phyloP scores from a whole-genome alignment of 441 rosid genomes.

The Isatis lusitanica region DNA sequence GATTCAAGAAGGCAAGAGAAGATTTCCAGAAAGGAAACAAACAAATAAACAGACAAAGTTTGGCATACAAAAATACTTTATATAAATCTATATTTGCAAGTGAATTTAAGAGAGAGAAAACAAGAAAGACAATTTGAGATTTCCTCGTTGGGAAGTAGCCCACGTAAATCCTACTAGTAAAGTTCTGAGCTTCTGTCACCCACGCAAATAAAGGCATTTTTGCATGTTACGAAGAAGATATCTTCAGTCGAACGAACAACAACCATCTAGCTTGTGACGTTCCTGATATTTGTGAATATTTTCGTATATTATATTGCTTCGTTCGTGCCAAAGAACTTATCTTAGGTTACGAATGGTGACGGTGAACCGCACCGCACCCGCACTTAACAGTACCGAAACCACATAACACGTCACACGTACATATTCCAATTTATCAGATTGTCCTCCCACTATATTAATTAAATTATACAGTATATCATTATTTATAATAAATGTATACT shows the following conservation, averaged over 20 bases:
- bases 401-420: not conserved
- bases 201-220: conserved; percentile 21
- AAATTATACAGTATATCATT: not conserved
- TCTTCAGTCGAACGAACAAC: conserved; percentile 16
- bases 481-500: not conserved
- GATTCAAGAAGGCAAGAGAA: not conserved
- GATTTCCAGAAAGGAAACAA: conserved; percentile 9
- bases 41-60: conserved; percentile 3
- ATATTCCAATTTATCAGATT: not conserved
- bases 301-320: not conserved
- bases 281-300: conserved; percentile 2
- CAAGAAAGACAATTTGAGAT: not conserved
- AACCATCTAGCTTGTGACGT: conserved; percentile 7
- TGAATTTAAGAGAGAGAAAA: not conserved
- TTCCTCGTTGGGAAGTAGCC: conserved; percentile 22
- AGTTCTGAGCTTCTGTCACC: conserved; percentile 22
- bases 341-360: not conserved
- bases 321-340: not conserved
- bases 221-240: conserved; percentile 18
- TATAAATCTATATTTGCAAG: not conserved
- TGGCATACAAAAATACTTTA: not conserved
- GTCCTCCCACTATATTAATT: not conserved
- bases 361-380: too few species aligned
- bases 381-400: too few species aligned
- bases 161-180: conserved; percentile 10